Percentiles rank a stretch among this genome's conserved stretches.
These are phyloP conservation scores for Ogataea populi-albae DNA, from an alignment of 805 yeast genomes.

Conservation along the genomic window DNA sequence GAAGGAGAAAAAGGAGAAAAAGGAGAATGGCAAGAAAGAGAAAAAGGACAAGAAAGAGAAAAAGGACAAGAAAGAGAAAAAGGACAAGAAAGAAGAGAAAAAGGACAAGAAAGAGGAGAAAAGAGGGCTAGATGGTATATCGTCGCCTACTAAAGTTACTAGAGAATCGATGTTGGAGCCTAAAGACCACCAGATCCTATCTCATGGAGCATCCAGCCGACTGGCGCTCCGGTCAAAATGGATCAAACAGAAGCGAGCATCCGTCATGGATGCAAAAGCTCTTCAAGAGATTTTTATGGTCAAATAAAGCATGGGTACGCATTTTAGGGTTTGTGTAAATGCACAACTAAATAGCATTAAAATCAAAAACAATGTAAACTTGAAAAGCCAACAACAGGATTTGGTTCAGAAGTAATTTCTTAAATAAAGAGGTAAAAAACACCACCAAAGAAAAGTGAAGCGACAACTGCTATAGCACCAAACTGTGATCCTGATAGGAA, in stretches of 20 bases:
- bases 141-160: constrained; percentile 32
- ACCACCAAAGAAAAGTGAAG: constrained; percentile 45
- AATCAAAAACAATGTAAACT: constrained; percentile 2
- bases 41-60: constrained; percentile 31
- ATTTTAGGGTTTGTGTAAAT: background rate
- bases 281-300: constrained; percentile 93
- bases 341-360: constrained; percentile 3
- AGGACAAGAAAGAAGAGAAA: constrained; percentile 24
- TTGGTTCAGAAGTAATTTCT: background rate
- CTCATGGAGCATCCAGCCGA: constrained; percentile 47
- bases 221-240: constrained; percentile 78
- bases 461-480: constrained; percentile 33
- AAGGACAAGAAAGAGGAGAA: constrained; percentile 26
- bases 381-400: background rate
- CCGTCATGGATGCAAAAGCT: constrained; percentile 85
- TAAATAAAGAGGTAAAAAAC: constrained; percentile 34
- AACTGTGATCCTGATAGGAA: constrained; percentile 24
- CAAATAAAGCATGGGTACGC: constrained; percentile 15
- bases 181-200: constrained; percentile 28
- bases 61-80: constrained; percentile 21
- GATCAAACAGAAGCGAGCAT: constrained; percentile 88
- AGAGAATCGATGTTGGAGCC: constrained; percentile 43
- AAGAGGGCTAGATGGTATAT: too few species aligned
- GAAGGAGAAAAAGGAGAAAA: constrained; percentile 30
- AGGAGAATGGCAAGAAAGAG: constrained; percentile 29